Evolutionary conservation across 225 moss, liverwort and hornwort genomes (phyloP), one percentile per base, ranked within the genome.

Genomic region (Ulota crispa): DNA sequence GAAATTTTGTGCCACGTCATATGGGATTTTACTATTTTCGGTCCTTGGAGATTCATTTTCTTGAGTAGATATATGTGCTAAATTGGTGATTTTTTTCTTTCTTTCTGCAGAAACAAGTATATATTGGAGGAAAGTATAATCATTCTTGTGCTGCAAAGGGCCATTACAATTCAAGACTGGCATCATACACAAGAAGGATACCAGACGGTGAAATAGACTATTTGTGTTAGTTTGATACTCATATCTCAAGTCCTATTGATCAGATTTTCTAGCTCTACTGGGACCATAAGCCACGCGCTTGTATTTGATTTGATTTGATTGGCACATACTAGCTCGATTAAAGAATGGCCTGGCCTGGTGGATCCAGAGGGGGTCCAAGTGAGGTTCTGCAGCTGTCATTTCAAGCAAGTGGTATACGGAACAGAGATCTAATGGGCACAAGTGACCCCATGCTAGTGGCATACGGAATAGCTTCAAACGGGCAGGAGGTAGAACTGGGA

Each of bases 391-490:
- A 85, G 27, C 36, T 89, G 39, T 83, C 87, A 6, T 89, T 89
- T 45, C 27, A 82, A 84, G 87, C 87, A 36, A 87, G 24, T 16
- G 81, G 67, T 11, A 63, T 89, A 43, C 85, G 83, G 34, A 85
- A 87, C 55, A 76, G 80, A 66, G 89, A 89, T 73, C 0, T 85
- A 0, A 36, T 89, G 70, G 59, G 87, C 56, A 85, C 70, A 61
- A 89, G 89, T 74, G 89, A 89, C 65, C 87, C 89, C 24, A 87
- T 89, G 87, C 71, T 89, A 5, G 81, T 87, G 53, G 55, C 26
- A 21, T 85, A 37, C 32, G 78, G 73, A n/a, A 83, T 66, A 21
- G 62, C 74, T 45, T 0, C 15, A 18, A 27, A 27, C 28, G 87
- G 85, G 10, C 55, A 37, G 69, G 82, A 81, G 68, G 65, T 54